Base-by-base conservation (phyloP, 2,329 filamentous ascomycete genomes). In the Alternaria dauci region DNA sequence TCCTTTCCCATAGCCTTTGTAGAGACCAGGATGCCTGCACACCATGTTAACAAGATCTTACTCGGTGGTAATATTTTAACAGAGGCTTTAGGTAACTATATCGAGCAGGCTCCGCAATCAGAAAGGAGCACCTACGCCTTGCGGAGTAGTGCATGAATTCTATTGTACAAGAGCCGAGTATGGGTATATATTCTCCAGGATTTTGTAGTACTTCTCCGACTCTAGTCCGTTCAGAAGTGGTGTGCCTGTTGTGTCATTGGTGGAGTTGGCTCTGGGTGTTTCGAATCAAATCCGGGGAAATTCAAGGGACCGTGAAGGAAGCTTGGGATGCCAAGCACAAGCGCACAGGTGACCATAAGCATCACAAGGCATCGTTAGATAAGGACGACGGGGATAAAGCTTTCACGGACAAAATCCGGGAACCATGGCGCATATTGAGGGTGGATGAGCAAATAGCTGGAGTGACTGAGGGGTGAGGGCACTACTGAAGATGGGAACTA, bases 41-140 rank as follows among this genome's bases (percentile, higher is more conserved):
- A 34, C 28, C 44, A 48, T 2, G 1, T 34, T 28, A 11, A 48
- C 23, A 48, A 14, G 28, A 48, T 23, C 44, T 48, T 48, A 34
- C 28, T n/a, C 44, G 44, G 44, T 48, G 44, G 18, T 34, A 48
- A 32, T 48, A 48, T 34, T 23, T 28, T 23, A 48, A 2, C 30
- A 30, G 8, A 14, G 14, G 14, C 18, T 18, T 48, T 34, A 48
- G 28, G 16, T 34, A 4, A 2, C 44, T 28, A 34, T 3, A 34
- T 48, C 2, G 18, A 48, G 44, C 28, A 2, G 4, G 44, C 44
- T 48, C 44, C 28, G 44, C 44, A 12, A 34, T 34, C 2, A 23
- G 28, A 18, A 34, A 14, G 34, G 44, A 48, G 44, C 44, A 48
- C 44, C 44, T 48, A 34, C 44, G 44, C 44, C 44, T 48, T 48